A percentile compares a stretch with the other conserved stretches of the same genome.
phyloP scores from a whole-genome alignment of 2,329 filamentous ascomycete genomes.

The Nothopassalora personata region DNA sequence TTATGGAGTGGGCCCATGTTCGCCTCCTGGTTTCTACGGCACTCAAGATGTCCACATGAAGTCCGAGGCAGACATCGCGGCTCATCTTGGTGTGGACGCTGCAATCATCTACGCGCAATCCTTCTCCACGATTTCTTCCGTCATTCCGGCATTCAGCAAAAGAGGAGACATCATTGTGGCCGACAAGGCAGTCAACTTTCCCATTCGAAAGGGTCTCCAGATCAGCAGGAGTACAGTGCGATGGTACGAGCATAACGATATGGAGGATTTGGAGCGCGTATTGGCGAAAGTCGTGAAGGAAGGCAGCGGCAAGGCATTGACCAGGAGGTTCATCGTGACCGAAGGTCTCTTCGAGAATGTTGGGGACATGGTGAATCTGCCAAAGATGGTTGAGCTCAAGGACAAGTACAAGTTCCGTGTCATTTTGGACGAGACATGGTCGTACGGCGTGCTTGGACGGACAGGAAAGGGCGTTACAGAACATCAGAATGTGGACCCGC shows the following conservation, averaged over 20 bases:
- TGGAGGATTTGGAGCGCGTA: constrained; percentile 84
- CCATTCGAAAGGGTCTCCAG: constrained; percentile 90
- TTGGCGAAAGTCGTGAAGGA: constrained; percentile 82
- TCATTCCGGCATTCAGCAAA: constrained; percentile 96
- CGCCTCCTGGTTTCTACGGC: constrained; percentile 95
- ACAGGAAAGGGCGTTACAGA: constrained; percentile 91
- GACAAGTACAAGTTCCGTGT: constrained; percentile 96
- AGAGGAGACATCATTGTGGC: constrained; percentile 95
- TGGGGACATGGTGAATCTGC: constrained; percentile 78
- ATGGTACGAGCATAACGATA: constrained; percentile 95
- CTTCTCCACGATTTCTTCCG: constrained; percentile 93
- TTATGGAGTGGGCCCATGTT: constrained; percentile 94
- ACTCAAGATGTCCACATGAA: constrained; percentile 98
- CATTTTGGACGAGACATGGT: constrained; percentile 96
- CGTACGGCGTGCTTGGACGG: constrained; percentile 86
- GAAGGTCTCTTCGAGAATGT: constrained; percentile 90
- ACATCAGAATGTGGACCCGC: constrained; percentile 90
- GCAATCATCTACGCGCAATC: constrained; percentile 95
- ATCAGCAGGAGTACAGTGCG: constrained; percentile 83
- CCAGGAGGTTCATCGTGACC: constrained; percentile 89
- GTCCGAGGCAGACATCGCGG: constrained; percentile 87
- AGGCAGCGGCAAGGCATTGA: constrained; percentile 81
- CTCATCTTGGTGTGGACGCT: constrained; percentile 77
- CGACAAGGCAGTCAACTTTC: constrained; percentile 87
- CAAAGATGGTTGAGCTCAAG: constrained; percentile 87